Base-by-base conservation (phyloP, 1,139 yeast species). In the Diutina rugosa region DNA sequence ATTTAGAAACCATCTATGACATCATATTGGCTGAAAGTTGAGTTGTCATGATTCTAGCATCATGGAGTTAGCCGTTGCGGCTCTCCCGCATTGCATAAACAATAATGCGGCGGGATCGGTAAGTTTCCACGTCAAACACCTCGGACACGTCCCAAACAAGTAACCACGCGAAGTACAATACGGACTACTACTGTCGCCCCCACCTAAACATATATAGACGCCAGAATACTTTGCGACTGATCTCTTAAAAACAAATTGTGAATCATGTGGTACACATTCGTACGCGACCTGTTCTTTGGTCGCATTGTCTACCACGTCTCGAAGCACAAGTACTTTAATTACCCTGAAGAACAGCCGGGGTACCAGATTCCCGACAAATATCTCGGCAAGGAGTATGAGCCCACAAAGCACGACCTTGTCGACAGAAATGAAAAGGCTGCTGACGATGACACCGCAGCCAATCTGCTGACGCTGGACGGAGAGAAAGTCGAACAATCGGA, bases 351-450 rank as follows among this genome's bases (percentile, higher is more conserved):
- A 44, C 55, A 57, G 1, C 60, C 65, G 3, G 73, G 64, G 46
- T 74, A 71, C 58, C 65, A 70, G 0, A 59, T 71, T 4, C 76
- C 77, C 0, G 71, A 67, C 18, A 71, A 67, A 56, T 72, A 73
- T 58, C 61, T 63, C 7, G 41, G 30, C 54, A 55, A 38, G 2
- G 54, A 51, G 12, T 38, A 35, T 12, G 12, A 4, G 4, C 26
- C 46, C 4, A 35, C 44, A 10, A 26, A 51, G 32, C 16, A 21
- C 6, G 54, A 38, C 26, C 26, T 21, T 4, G 28, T 16, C 28
- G 48, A 18, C 16, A 6, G 10, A 8, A 32, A 26, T 10, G 18
- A 21, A 8, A 21, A 46, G 10, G 26, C 28, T 18, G 49, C 12
- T 29, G 52, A 21, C 12, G 32, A 21, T n/a, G 52, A 48, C 1